Evolutionary conservation across 371 early-diverging fungal genomes (phyloP).

Genomic region (Gilbertella persicaria): DNA sequence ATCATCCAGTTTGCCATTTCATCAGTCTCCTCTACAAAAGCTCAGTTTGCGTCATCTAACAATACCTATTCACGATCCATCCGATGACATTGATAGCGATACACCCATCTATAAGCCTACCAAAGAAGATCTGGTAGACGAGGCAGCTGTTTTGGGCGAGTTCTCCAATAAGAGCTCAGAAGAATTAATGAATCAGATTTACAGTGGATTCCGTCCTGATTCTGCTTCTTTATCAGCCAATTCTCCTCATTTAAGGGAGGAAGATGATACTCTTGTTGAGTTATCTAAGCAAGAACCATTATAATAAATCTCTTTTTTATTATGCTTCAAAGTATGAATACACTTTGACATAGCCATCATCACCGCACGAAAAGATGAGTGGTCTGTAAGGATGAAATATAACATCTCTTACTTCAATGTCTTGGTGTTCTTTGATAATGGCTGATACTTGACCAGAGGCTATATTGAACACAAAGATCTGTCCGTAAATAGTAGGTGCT

Average conservation of each 20-base stretch:
- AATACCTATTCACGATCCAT: constrained; percentile 51
- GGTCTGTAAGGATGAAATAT: constrained; percentile 83
- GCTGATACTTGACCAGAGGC: constrained; percentile 72
- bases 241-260: constrained; percentile 3
- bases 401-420: constrained; percentile 89
- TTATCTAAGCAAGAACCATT: constrained; percentile 4
- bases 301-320: background rate
- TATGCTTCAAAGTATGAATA: constrained; percentile 27
- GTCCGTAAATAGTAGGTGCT: constrained; percentile 88
- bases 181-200: constrained; percentile 48
- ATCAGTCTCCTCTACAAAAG: too few species aligned
- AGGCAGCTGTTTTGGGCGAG: constrained; percentile 32
- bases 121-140: constrained; percentile 27
- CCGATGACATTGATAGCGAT: constrained; percentile 51
- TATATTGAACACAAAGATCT: constrained; percentile 81
- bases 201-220: constrained; percentile 29
- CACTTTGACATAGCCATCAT: constrained; percentile 58
- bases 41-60: constrained; percentile 15
- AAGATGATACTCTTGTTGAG: constrained; percentile 10
- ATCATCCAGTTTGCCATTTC: background rate
- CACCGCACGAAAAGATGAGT: constrained; percentile 79
- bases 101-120: constrained; percentile 46
- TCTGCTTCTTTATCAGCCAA: constrained; percentile 1
- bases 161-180: constrained; percentile 44
- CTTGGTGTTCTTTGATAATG: constrained; percentile 79